Evolutionary conservation across 805 yeast genomes (phyloP), one percentile per base, ranked within the genome.

Genomic region (Tetrapisispora taiwanensis): DNA sequence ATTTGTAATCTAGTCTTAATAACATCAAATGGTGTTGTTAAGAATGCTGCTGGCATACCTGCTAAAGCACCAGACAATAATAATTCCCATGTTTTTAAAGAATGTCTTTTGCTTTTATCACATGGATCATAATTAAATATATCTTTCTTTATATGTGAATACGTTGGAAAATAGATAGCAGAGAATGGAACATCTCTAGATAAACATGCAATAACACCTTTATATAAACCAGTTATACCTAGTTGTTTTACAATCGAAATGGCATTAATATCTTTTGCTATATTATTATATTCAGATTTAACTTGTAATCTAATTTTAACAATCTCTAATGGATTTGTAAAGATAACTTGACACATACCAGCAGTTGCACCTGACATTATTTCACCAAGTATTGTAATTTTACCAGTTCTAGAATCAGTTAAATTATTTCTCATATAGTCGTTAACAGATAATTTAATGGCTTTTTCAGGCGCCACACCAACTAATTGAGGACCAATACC

Each of bases 391-490:
- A 75, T 51, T 2, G 76, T 68, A 28, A 70, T 60, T 44, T 79
- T 80, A 13, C 72, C 67, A 20, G 68, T 52, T 45, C 59, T 62
- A 28, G 28, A 24, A 48, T 70, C 70, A n/a, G 85, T 73, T 49
- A 90, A 79, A 44, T 77, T 71, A 26, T 80, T 79, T 56, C 97
- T 76, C 46, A 88, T 80, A 45, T 84, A 69, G 62, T 90, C 98
- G 66, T 90, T 90, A 33, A 90, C 95, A 0, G 97, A 89, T 52
- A 90, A 76, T 67, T 90, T 90, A 58, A 90, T 90, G 36, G 97
- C 97, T 70, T 90, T 90, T 64, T 90, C 98, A 2, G 98, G 98
- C 0, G 97, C 97, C 42, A 90, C 97, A 52, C 98, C 98, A 40
- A 92, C 78, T 56, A 90, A 71, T 66, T 92, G 97, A 15, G 97